Conservation (phyloP, 2,329 filamentous ascomycete species). For the Knufia fluminis region DNA sequence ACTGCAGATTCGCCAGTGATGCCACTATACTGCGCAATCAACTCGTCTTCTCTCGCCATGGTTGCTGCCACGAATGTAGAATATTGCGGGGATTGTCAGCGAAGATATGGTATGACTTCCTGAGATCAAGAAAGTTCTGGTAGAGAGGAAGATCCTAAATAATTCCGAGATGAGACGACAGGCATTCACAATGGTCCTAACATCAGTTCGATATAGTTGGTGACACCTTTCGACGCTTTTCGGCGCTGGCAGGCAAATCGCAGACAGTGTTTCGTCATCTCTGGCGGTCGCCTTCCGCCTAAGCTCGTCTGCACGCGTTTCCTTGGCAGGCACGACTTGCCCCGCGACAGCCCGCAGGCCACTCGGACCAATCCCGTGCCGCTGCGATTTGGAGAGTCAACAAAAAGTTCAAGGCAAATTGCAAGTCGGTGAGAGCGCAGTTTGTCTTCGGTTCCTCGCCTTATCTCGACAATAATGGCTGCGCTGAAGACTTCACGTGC, state of each 20-base stretch:
- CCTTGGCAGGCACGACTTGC: conserved; percentile 7
- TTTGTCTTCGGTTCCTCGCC: background rate
- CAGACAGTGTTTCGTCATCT: conserved; percentile 6
- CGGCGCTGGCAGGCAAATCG: background rate
- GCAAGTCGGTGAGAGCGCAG: conserved; percentile 5
- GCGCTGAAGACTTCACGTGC: conserved; percentile 59
- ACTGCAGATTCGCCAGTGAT: conserved; percentile 46
- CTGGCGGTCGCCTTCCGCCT: background rate
- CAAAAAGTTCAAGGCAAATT: background rate
- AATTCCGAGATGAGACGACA: too few species aligned
- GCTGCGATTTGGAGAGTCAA: conserved; percentile 2
- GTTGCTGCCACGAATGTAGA: too few species aligned
- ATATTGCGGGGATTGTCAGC: background rate
- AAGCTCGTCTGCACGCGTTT: background rate
- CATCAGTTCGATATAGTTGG: too few species aligned
- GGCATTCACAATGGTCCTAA: too few species aligned
- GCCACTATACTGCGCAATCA: conserved; percentile 45
- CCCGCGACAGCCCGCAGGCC: background rate
- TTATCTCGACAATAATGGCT: conserved; percentile 36
- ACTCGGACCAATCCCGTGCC: conserved; percentile 1
- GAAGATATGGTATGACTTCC: too few species aligned
- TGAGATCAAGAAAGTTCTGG: too few species aligned
- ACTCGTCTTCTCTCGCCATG: conserved; percentile 28
- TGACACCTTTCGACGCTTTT: too few species aligned
- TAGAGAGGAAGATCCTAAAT: too few species aligned